Base-by-base conservation (phyloP, 495 filamentous ascomycete species). In the Glonium stellatum region DNA sequence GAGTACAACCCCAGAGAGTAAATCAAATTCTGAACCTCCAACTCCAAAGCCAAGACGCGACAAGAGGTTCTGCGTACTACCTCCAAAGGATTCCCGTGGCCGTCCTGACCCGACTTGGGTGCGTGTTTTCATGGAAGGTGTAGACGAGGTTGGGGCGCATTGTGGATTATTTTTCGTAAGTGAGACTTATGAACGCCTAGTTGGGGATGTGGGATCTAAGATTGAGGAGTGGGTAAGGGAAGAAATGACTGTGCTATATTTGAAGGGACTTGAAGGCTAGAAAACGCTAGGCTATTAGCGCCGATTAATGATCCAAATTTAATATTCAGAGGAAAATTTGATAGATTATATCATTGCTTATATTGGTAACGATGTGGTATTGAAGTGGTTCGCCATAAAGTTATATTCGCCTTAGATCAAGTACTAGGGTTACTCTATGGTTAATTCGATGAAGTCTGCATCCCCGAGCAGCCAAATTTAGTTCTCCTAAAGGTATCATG, bases 81-180 rank as follows among this genome's bases (percentile, higher is more conserved):
- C 91, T 0, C 63, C 72, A 8, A 71, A 74, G 35, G 71, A 76
- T 34, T 51, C 60, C 1, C 78, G 79, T 57, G 75, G 82, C 10
- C 57, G 69, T 53, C 67, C 73, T 5, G 88, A 95, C 68, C 69
- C 82, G 34, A 80, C 81, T 49, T 96, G 91, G 91, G 72, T 87
- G 3, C 78, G 84, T 36, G 77, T 96, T 0, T 84, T 81, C 67
- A 92, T 96, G 87, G 79, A 84, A 34, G 83, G 84, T 37, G 85
- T 92, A 50, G 89, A 95, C 67, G 88, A 95, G 67, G 88, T 96
- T 4, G 83, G 80, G 8, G 91, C 91, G 3, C 91, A 96, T 70
- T 90, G 87, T 54, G 85, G 88, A 2, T 74, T 96, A 57, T 96
- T 96, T 70, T 82, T 89, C 42, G 74, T 81, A 0, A 75, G 78